These are phyloP conservation scores for Suillus weaverae DNA, from an alignment of 768 basidiomycete genomes.

Conservation along the genomic window DNA sequence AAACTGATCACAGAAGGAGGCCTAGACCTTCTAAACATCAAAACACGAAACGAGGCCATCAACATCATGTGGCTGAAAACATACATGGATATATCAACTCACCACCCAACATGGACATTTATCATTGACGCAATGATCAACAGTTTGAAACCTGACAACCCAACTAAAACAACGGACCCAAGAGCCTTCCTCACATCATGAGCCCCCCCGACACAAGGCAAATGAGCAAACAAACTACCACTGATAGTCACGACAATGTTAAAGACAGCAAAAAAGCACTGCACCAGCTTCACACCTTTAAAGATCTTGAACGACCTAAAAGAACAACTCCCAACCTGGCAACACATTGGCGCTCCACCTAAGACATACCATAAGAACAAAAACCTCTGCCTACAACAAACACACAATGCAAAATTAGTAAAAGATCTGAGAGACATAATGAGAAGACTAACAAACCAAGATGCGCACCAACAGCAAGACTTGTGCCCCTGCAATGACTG, in stretches of 20 bases:
- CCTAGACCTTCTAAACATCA: constrained; percentile 10
- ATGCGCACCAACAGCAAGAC: rapidly evolving
- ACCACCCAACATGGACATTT: background rate
- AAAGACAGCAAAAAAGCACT: background rate
- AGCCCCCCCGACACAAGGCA: background rate
- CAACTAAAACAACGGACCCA: background rate
- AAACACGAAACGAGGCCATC: background rate
- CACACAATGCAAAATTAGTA: background rate
- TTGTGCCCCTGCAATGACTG: background rate
- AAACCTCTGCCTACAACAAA: background rate
- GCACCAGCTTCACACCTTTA: background rate
- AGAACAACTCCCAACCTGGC: background rate
- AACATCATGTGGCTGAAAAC: background rate
- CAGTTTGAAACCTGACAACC: background rate
- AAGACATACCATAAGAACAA: background rate
- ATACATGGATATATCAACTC: background rate
- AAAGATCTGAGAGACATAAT: too few relatives aligned
- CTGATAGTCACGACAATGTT: background rate
- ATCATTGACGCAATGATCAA: background rate
- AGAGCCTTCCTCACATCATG: background rate
- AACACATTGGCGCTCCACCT: background rate
- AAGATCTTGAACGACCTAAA: background rate
- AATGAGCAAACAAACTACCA: background rate
- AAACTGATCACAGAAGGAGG: constrained; percentile 10
- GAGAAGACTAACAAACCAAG: too few relatives aligned